phyloP scores from a whole-genome alignment of 352 stramenopile genomes.

The Sclerospora graminicola region DNA sequence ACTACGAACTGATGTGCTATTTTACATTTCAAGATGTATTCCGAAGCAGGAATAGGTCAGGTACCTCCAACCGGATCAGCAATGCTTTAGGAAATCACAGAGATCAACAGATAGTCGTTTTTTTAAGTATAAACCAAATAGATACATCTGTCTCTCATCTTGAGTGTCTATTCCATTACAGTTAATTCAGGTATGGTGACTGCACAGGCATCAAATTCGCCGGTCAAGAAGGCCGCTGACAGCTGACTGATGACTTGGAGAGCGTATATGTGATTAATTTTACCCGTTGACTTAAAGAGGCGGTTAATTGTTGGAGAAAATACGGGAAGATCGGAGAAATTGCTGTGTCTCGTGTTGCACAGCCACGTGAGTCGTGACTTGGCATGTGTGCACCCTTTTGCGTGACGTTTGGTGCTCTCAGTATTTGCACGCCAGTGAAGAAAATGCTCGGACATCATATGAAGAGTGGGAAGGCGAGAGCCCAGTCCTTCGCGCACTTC shows the following conservation, averaged over 20 bases:
- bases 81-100: background rate
- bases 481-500: constrained; percentile 29
- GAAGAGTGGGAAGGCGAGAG: constrained; percentile 30
- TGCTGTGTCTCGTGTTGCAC: constrained; percentile 45
- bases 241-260: constrained; percentile 33
- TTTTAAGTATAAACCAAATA: no score
- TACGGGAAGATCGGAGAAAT: constrained; percentile 58
- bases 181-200: constrained; percentile 29
- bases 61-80: no score
- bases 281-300: constrained; percentile 34
- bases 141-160: background rate
- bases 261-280: constrained; percentile 34
- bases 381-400: constrained; percentile 23
- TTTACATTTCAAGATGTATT: no score
- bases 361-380: constrained; percentile 31
- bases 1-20: no score
- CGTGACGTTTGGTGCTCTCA: constrained; percentile 30
- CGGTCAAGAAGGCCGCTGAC: constrained; percentile 37
- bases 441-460: constrained; percentile 61
- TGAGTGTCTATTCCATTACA: constrained; percentile 7
- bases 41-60: no score
- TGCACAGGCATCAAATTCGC: constrained; percentile 19
- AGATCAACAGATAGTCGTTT: background rate
- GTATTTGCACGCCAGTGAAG: constrained; percentile 41
- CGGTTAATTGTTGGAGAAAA: constrained; percentile 52